A percentile compares a stretch with the other conserved stretches of the same genome.
These are phyloP conservation scores for Jackrogersella minutella DNA, from an alignment of 495 filamentous ascomycete genomes.

Conservation along the genomic window DNA sequence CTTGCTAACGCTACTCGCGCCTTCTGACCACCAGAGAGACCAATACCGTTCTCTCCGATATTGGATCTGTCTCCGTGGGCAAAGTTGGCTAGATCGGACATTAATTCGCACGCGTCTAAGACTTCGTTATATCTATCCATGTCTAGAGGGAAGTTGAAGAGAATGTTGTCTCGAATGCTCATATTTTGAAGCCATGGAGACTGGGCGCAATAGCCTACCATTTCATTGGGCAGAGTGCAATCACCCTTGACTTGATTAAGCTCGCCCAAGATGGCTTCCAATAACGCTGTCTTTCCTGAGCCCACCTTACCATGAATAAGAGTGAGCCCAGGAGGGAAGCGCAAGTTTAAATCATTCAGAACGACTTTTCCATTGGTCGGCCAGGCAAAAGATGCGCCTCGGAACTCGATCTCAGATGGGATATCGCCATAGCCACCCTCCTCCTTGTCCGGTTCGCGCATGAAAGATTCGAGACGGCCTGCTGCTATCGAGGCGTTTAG, in stretches of 20 bases:
- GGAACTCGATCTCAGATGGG: conserved; percentile 57
- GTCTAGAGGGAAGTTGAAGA: conserved; percentile 78
- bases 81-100: conserved; percentile 85
- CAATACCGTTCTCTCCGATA: conserved; percentile 96
- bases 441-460: conserved; percentile 79
- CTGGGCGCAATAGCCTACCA: conserved; percentile 83
- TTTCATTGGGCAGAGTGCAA: conserved; percentile 66
- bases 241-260: conserved; percentile 71
- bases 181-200: conserved; percentile 92
- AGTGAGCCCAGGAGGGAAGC: conserved; percentile 70
- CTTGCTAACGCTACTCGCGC: conserved; percentile 90
- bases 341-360: conserved; percentile 67
- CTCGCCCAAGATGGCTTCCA: conserved; percentile 82
- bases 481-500: conserved; percentile 79
- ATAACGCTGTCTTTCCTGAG: conserved; percentile 79
- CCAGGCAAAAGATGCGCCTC: conserved; percentile 78
- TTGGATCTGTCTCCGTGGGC: conserved; percentile 94
- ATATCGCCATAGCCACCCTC: conserved; percentile 35
- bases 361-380: conserved; percentile 69
- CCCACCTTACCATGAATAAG: conserved; percentile 74
- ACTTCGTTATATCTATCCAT: conserved; percentile 86
- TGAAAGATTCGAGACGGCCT: conserved; percentile 81
- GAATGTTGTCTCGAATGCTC: conserved; percentile 85
- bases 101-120: conserved; percentile 89
- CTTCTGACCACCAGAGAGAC: conserved; percentile 94